phyloP scores from a whole-genome alignment of 2,329 filamentous ascomycete genomes.

The Ceratocystis colombiana region DNA sequence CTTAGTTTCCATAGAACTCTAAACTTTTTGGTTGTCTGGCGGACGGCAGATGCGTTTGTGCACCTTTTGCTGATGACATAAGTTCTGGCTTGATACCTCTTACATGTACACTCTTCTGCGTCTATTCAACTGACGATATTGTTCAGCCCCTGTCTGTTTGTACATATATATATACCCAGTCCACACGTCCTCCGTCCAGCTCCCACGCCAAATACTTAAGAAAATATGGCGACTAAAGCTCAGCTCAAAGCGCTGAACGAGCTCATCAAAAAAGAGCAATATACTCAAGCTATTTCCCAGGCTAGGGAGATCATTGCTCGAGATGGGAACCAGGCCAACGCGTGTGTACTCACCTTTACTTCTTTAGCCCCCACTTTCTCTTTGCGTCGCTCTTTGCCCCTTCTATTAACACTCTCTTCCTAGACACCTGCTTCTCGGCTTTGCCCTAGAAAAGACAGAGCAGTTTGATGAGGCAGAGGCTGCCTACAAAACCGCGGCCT shows the following conservation, averaged over 20 bases:
- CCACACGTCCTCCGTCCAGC: no score
- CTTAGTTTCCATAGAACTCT: neutral
- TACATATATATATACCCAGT: neutral
- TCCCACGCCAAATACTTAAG: neutral
- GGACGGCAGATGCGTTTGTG: neutral
- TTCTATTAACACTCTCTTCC: conserved; percentile 6
- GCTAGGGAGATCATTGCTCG: conserved; percentile 58
- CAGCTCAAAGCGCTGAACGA: conserved; percentile 72
- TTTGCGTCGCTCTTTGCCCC: neutral
- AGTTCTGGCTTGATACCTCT: neutral
- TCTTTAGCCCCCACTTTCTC: neutral
- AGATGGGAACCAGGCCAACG: conserved; percentile 74
- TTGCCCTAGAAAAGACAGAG: conserved; percentile 68
- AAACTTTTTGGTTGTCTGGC: neutral
- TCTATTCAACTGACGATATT: no score
- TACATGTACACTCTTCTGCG: no score
- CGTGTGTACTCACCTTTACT: conserved; percentile 39
- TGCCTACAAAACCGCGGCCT: conserved; percentile 62
- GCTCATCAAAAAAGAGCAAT: conserved; percentile 67
- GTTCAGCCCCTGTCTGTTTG: neutral
- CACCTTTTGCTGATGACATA: neutral
- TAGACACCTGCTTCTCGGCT: conserved; percentile 63
- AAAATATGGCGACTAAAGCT: conserved; percentile 52
- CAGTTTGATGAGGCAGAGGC: conserved; percentile 62
- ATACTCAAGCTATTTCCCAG: conserved; percentile 61